These are phyloP conservation scores for Gossypium longicalyx DNA, from an alignment of 345 rosid species.

Conservation along the genomic window DNA sequence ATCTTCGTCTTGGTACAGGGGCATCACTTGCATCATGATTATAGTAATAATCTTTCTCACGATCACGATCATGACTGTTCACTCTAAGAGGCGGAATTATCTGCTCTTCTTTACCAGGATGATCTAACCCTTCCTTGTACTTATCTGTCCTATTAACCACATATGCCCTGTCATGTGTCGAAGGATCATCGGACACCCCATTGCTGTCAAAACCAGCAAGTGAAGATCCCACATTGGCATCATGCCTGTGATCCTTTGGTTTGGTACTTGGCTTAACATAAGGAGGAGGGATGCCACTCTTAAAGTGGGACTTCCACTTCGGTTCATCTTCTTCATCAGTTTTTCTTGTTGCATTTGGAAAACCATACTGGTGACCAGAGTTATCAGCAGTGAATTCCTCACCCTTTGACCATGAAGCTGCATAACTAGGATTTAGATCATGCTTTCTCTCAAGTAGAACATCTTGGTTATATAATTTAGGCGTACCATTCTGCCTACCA, in stretches of 20 bases:
- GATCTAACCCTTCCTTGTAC: conserved; percentile 24
- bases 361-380: conserved; percentile 25
- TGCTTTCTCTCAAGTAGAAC: conserved; percentile 21
- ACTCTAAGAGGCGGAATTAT: conserved; percentile 19
- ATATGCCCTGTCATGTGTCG: conserved; percentile 19
- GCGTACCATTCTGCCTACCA: conserved; percentile 36
- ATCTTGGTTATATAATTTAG: conserved; percentile 26
- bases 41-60: conserved; percentile 17
- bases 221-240: conserved; percentile 28
- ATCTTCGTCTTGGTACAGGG: conserved; percentile 49
- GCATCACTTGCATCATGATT: conserved; percentile 30
- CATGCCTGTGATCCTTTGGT: conserved; percentile 33
- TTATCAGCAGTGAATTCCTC: conserved; percentile 26
- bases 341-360: conserved; percentile 27
- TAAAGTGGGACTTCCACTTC: conserved; percentile 35
- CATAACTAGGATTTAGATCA: conserved; percentile 23
- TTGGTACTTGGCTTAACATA: conserved; percentile 50
- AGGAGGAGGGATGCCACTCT: conserved; percentile 66
- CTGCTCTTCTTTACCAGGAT: conserved; percentile 30
- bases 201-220: conserved; percentile 26
- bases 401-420: conserved; percentile 25
- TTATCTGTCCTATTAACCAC: conserved; percentile 23
- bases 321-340: conserved; percentile 37
- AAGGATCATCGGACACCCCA: conserved; percentile 31
- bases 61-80: conserved; percentile 18